A percentile compares a stretch with the other conserved stretches of the same genome.
Evolutionary conservation across 345 rosid species (phyloP).

Genomic region (Euphorbia tirucalli): DNA sequence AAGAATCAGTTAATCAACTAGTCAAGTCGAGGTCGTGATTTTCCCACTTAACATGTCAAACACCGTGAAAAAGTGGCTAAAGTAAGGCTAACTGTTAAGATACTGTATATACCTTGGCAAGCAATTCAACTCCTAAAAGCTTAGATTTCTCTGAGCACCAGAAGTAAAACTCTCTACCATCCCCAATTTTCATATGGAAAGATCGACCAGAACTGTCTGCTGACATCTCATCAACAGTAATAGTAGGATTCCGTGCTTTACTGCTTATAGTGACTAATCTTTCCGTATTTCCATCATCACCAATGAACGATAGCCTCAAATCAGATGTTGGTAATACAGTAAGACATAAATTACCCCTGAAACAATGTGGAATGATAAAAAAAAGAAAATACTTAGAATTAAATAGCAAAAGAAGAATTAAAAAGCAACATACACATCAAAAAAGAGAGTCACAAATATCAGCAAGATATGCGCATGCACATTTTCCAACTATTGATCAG

Average conservation of each 20-base stretch:
- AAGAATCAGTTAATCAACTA: not conserved
- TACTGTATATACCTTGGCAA: conserved; percentile 55
- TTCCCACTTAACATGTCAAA: not conserved
- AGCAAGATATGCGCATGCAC: not conserved
- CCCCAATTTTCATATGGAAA: conserved; percentile 54
- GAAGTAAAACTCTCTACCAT: conserved; percentile 56
- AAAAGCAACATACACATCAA: not conserved
- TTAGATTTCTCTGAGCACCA: conserved; percentile 97
- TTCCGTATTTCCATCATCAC: conserved; percentile 78
- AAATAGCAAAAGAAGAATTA: not conserved
- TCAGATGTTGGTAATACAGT: conserved; percentile 77
- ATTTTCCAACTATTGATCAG: not conserved
- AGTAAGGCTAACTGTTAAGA: not conserved
- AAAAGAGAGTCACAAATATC: not conserved
- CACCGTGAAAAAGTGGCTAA: not conserved
- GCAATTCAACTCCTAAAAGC: conserved; percentile 81
- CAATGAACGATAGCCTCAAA: conserved; percentile 71
- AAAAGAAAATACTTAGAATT: conserved; percentile 8
- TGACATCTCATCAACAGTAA: conserved; percentile 57
- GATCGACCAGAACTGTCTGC: conserved; percentile 87
- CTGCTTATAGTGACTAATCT: conserved; percentile 60
- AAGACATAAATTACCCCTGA: conserved; percentile 88
- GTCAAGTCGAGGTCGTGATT: not conserved
- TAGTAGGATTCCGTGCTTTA: conserved; percentile 43
- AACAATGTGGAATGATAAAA: not conserved